These are phyloP conservation scores for Aureobasidium sp. DNA, from an alignment of 2,329 filamentous ascomycete genomes.

Conservation along the genomic window DNA sequence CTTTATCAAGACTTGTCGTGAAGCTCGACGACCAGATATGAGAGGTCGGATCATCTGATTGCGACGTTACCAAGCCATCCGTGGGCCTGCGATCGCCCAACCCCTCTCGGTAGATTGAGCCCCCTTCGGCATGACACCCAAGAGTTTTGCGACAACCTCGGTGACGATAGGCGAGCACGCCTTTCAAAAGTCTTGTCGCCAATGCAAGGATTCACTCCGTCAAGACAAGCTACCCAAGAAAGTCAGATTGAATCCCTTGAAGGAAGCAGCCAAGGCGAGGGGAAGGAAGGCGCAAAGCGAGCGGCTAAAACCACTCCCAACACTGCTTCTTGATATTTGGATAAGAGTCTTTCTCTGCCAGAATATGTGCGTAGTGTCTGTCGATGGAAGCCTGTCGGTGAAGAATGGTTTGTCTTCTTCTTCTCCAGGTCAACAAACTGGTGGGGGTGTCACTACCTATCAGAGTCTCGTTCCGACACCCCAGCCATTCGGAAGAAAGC, in stretches of 20 bases:
- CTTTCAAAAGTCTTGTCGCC: background rate
- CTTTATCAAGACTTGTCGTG: background rate
- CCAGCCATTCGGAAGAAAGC: background rate
- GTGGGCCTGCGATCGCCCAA: background rate
- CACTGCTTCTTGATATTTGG: background rate
- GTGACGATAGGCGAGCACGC: background rate
- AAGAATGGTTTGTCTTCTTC: background rate
- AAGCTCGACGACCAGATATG: background rate
- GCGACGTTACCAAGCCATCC: background rate
- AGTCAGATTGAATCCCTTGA: background rate
- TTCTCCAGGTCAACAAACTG: background rate
- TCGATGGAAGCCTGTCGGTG: no score
- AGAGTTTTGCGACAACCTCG: background rate
- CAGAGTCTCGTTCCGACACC: background rate
- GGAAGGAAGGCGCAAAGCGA: background rate
- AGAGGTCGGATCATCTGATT: background rate
- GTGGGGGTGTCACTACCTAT: background rate
- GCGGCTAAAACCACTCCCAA: background rate
- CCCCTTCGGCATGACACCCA: background rate
- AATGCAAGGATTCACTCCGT: background rate
- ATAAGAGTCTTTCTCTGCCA: background rate
- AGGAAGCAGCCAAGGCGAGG: constrained; percentile 6
- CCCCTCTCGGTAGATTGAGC: constrained; percentile 10
- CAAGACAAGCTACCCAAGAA: background rate
- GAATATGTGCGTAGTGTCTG: background rate